A percentile compares a stretch with the other conserved stretches of the same genome.
Evolutionary conservation across 768 basidiomycete species (phyloP).

Genomic region (Epithele typhae): DNA sequence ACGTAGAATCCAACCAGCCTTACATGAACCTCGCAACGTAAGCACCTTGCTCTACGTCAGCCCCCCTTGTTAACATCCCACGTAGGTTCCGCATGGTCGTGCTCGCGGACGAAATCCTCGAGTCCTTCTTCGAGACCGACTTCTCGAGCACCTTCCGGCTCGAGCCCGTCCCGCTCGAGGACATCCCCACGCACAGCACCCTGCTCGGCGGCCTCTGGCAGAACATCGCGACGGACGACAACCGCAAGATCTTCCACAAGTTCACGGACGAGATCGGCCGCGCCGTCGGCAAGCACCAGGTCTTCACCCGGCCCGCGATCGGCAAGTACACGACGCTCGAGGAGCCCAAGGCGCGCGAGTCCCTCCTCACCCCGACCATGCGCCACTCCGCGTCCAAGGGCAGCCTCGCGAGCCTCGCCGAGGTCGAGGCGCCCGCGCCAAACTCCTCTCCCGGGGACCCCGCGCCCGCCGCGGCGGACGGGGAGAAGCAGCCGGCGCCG

Average conservation of each 20-base stretch:
- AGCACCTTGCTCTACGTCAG: conserved; percentile 19
- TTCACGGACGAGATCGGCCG: conserved; percentile 93
- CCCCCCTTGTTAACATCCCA: not conserved
- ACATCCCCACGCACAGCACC: conserved; percentile 55
- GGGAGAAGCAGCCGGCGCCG: too few species aligned
- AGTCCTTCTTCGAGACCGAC: conserved; percentile 95
- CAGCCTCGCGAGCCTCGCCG: conserved; percentile 31
- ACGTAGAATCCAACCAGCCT: conserved; percentile 73
- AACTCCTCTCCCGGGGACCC: too few species aligned
- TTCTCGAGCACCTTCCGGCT: conserved; percentile 84
- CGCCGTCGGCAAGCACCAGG: conserved; percentile 91
- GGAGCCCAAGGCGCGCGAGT: conserved; percentile 86
- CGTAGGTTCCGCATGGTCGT: conserved; percentile 96
- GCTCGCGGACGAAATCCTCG: conserved; percentile 91
- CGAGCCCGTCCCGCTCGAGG: conserved; percentile 64
- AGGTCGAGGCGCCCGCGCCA: not conserved
- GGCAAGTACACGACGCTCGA: conserved; percentile 79
- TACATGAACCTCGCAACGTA: conserved; percentile 91
- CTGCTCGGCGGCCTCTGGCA: conserved; percentile 85
- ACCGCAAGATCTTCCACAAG: conserved; percentile 91
- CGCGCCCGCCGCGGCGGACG: too few species aligned
- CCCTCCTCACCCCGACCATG: conserved; percentile 71
- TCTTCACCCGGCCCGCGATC: conserved; percentile 77
- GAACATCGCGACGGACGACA: conserved; percentile 84
- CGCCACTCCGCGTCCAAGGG: conserved; percentile 55